Evolutionary conservation across 1,284 basidiomycete species (phyloP).

Genomic region (Puccinia polysora): DNA sequence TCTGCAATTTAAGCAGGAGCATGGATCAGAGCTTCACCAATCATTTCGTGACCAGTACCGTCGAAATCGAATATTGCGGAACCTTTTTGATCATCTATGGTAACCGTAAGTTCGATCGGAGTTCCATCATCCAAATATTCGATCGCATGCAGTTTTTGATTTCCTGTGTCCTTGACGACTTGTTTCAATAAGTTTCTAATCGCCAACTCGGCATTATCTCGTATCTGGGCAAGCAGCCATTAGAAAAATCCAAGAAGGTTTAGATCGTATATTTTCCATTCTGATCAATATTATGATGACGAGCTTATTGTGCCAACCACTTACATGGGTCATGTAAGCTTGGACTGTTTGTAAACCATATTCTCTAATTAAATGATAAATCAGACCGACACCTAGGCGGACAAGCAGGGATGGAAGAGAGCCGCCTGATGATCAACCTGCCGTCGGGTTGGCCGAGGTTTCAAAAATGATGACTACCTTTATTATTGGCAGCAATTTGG

Average conservation of each 20-base stretch:
- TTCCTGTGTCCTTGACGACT: slow-evolving; percentile 64
- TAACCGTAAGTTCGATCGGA: slow-evolving; percentile 72
- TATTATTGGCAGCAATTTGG: slow-evolving; percentile 93
- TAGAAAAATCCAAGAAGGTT: slow-evolving; percentile 46
- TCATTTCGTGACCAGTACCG: slow-evolving; percentile 56
- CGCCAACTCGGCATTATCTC: slow-evolving; percentile 79
- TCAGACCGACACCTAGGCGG: slow-evolving; percentile 48
- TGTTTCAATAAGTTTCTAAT: slow-evolving; percentile 76
- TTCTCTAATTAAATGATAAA: slow-evolving; percentile 68
- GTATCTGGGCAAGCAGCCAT: slow-evolving; percentile 64
- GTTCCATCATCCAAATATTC: slow-evolving; percentile 86
- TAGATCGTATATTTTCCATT: background rate
- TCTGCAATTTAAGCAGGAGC: background rate
- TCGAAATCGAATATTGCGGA: slow-evolving; percentile 83
- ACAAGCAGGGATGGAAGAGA: background rate
- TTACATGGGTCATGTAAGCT: slow-evolving; percentile 74
- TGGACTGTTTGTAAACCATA: slow-evolving; percentile 82
- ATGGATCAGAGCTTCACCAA: slow-evolving; percentile 44
- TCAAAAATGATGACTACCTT: slow-evolving; percentile 61
- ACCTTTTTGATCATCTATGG: slow-evolving; percentile 71
- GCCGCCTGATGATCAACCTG: too few relatives aligned
- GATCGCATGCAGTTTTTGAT: slow-evolving; percentile 64
- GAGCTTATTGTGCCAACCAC: too few relatives aligned
- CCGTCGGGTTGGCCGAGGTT: too few relatives aligned
- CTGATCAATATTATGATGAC: background rate